Percentiles rank a stretch among this genome's conserved stretches.
phyloP scores from a whole-genome alignment of 345 rosid species.

The Trapa bicornis region DNA sequence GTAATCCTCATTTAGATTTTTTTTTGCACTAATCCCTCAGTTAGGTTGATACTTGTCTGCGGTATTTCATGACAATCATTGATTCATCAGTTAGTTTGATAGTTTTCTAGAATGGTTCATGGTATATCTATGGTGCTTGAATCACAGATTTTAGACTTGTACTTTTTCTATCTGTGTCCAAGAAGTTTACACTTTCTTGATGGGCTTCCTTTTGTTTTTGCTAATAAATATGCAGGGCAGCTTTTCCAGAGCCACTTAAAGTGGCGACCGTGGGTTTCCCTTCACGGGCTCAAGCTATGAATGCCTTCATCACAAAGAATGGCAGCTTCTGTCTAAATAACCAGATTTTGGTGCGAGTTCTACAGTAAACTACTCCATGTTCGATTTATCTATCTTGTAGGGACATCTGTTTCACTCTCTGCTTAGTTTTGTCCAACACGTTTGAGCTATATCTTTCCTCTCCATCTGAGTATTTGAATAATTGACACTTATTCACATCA shows the following conservation, averaged over 20 bases:
- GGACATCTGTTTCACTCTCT: background rate
- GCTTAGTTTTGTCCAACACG: background rate
- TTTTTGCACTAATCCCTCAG: background rate
- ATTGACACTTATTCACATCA: too few relatives aligned
- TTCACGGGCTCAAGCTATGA: slow-evolving; percentile 46
- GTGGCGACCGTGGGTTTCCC: slow-evolving; percentile 37
- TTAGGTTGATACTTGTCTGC: background rate
- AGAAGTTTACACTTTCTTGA: background rate
- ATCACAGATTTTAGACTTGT: background rate
- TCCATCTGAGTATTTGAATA: background rate
- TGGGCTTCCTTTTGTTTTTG: background rate
- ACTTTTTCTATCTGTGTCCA: background rate
- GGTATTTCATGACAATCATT: too few relatives aligned
- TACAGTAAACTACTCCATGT: slow-evolving; percentile 24
- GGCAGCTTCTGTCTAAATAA: slow-evolving; percentile 48
- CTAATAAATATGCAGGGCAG: slow-evolving; percentile 22
- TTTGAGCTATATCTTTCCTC: background rate
- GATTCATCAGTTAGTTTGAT: too few relatives aligned
- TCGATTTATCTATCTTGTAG: background rate
- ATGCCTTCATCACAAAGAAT: slow-evolving; percentile 48
- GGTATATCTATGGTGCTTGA: background rate
- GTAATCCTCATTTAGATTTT: background rate
- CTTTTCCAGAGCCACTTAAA: slow-evolving; percentile 19
- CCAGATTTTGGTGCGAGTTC: slow-evolving; percentile 51
- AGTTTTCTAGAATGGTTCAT: too few relatives aligned